These are phyloP conservation scores for Suillus cothurnatus DNA, from an alignment of 768 basidiomycete species.

Conservation along the genomic window DNA sequence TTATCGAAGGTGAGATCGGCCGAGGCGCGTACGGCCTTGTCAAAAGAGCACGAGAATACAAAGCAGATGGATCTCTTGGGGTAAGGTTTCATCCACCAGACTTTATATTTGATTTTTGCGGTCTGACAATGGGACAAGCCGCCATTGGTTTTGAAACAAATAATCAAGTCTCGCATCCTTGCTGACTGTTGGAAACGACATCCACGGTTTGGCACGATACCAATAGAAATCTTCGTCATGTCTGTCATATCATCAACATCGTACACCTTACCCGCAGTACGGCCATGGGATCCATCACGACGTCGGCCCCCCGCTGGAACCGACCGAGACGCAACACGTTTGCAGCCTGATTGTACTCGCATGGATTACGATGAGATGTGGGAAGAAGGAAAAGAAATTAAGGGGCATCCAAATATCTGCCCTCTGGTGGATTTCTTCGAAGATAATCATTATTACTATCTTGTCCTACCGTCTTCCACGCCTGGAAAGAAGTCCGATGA, in stretches of 20 bases:
- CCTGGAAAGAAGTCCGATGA: conserved; percentile 57
- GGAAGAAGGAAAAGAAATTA: conserved; percentile 70
- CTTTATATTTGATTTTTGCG: conserved; percentile 21
- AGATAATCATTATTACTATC: conserved; percentile 94
- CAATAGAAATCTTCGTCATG: conserved; percentile 97
- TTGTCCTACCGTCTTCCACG: conserved; percentile 80
- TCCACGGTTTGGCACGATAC: conserved; percentile 91
- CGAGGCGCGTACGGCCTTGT: conserved; percentile 96
- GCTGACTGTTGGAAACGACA: conserved; percentile 99
- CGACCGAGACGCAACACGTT: conserved; percentile 10
- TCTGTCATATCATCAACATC: conserved; percentile 82
- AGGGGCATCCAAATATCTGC: conserved; percentile 95
- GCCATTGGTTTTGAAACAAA: conserved; percentile 92
- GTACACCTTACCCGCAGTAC: conserved; percentile 74
- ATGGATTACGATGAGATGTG: conserved; percentile 43
- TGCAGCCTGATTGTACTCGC: background rate
- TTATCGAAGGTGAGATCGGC: conserved; percentile 86
- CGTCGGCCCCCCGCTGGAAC: conserved; percentile 22
- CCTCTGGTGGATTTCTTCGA: conserved; percentile 96
- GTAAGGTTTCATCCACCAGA: conserved; percentile 49
- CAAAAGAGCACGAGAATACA: conserved; percentile 82
- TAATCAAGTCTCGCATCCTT: conserved; percentile 97
- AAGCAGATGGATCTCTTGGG: conserved; percentile 74
- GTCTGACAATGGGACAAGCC: conserved; percentile 50
- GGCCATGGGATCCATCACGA: conserved; percentile 85